These are phyloP conservation scores for Lagenidium giganteum DNA, from an alignment of 352 stramenopile species.

Conservation along the genomic window DNA sequence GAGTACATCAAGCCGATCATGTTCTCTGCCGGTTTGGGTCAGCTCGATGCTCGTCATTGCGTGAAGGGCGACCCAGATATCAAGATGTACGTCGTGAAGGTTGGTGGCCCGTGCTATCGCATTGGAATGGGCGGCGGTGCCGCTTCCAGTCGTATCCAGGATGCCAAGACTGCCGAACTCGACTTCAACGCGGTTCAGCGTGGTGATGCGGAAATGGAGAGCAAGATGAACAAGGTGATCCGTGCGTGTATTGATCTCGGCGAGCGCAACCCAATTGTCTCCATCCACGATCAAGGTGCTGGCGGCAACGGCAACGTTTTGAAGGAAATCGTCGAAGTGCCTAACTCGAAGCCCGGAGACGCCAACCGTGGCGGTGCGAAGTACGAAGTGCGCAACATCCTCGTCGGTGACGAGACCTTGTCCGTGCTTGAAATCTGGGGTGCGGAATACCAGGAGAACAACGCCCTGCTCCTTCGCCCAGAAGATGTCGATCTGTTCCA, in stretches of 20 bases:
- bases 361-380: constrained; percentile 76
- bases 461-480: constrained; percentile 93
- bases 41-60: constrained; percentile 92
- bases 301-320: constrained; percentile 99
- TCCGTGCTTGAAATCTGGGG: constrained; percentile 99
- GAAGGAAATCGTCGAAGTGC: constrained; percentile 98
- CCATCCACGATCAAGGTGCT: constrained; percentile 99
- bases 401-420: constrained; percentile 97
- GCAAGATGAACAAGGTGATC: constrained; percentile 99
- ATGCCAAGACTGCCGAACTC: constrained; percentile 90
- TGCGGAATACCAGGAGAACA: constrained; percentile 99
- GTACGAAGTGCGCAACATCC: constrained; percentile 96
- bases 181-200: constrained; percentile 99
- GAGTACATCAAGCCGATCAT: constrained; percentile 99
- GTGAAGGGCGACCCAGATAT: constrained; percentile 93
- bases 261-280: constrained; percentile 98
- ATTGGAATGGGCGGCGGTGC: constrained; percentile 99
- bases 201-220: constrained; percentile 99
- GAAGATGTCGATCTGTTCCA: constrained; percentile 90
- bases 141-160: constrained; percentile 94
- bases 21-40: constrained; percentile 98
- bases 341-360: constrained; percentile 79
- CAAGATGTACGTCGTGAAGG: constrained; percentile 98
- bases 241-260: constrained; percentile 97
- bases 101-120: constrained; percentile 97